phyloP scores from a whole-genome alignment of 768 basidiomycete species.

The Phlegmacium glaucopus region DNA sequence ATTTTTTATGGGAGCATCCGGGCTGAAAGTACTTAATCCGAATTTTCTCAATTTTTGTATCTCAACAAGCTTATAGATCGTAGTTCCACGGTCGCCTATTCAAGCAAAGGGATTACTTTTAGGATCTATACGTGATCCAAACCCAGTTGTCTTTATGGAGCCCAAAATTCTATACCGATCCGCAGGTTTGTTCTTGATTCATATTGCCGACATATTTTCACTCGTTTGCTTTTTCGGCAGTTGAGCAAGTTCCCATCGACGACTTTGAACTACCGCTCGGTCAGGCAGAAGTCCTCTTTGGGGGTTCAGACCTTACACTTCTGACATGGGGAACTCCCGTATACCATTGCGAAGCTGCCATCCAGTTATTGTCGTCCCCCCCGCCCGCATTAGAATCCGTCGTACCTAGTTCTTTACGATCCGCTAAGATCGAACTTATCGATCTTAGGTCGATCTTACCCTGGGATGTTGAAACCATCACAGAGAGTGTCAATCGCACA shows the following conservation, averaged over 20 bases:
- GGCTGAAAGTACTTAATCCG: constrained; percentile 62
- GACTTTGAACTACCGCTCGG: constrained; percentile 85
- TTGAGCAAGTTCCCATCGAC: constrained; percentile 90
- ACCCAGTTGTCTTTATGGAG: constrained; percentile 95
- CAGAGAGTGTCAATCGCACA: constrained; percentile 81
- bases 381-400: constrained; percentile 57
- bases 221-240: constrained; percentile 28
- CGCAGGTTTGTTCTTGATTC: constrained; percentile 45
- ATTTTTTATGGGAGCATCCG: constrained; percentile 88
- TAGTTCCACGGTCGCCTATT: constrained; percentile 92
- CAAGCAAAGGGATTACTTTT: constrained; percentile 94
- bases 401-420: constrained; percentile 61
- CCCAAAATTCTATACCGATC: constrained; percentile 93
- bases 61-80: constrained; percentile 43
- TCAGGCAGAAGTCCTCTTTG: constrained; percentile 69
- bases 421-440: constrained; percentile 81
- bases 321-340: constrained; percentile 93
- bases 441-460: constrained; percentile 88
- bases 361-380: constrained; percentile 70
- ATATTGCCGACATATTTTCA: background rate
- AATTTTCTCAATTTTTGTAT: background rate
- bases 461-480: constrained; percentile 80
- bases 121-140: constrained; percentile 85
- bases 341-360: constrained; percentile 83
- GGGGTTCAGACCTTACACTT: constrained; percentile 84